Evolutionary conservation across 257 asterid genomes (phyloP).

Genomic region (Asclepias syriaca): DNA sequence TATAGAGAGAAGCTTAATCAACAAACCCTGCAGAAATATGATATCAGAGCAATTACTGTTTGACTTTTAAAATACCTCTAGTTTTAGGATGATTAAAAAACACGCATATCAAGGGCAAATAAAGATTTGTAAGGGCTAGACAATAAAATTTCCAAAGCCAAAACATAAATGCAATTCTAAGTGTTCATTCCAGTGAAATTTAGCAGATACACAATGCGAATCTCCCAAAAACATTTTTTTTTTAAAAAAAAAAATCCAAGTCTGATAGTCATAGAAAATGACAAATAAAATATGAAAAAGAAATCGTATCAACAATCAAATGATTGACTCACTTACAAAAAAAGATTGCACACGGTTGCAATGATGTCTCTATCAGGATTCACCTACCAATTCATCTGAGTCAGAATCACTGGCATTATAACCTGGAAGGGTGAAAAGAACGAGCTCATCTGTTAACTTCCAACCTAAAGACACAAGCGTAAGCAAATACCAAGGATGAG

Average conservation of each 20-base stretch:
- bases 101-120: neutral
- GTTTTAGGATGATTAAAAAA: neutral
- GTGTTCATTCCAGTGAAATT: neutral
- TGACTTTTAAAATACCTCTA: neutral
- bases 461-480: neutral
- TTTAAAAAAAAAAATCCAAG: neutral
- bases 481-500: neutral
- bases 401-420: constrained; percentile 81
- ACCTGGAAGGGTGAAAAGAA: constrained; percentile 32
- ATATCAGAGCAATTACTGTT: neutral
- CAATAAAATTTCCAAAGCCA: neutral
- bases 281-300: neutral
- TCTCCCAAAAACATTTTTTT: too few relatives aligned
- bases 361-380: constrained; percentile 23
- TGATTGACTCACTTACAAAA: constrained; percentile 26
- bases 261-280: neutral
- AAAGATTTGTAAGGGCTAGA: neutral
- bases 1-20: neutral
- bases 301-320: neutral
- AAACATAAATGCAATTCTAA: neutral
- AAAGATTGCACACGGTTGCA: constrained; percentile 8
- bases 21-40: neutral
- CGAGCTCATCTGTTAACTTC: neutral
- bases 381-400: constrained; percentile 42
- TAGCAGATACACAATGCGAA: neutral